Base-by-base conservation (phyloP, 1,284 basidiomycete genomes). In the Sparassis latifolia region DNA sequence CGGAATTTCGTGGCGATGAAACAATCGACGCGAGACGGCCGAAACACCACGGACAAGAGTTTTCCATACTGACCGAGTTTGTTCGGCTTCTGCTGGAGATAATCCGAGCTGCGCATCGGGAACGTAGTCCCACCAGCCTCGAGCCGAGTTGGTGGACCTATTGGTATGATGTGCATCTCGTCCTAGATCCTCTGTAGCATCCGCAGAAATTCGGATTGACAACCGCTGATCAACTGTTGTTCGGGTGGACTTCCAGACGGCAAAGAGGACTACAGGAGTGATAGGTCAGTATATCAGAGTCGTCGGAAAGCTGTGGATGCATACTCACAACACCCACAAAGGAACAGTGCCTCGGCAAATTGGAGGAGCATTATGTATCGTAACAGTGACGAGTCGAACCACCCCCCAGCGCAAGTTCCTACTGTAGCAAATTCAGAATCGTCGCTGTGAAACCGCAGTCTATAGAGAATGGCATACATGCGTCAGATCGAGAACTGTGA, bases 291-390 rank as follows among this genome's bases (percentile, higher is more conserved):
- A 31, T 46, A 9, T 31, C 5, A n/a, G 50, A 32, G 28, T 20
- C 20, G 20, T 20, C 20, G 20, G 20, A 20, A 20, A 20, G 20
- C 20, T 29, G n/a, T 40, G 49, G 32, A 30, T 38, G 30, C 44
- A n/a, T 38, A 72, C 81, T 61, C 57, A 84, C 82, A 84, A 61
- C 82, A 84, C 39, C 68, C 64, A 57, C 75, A 79, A 30, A 84
- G 73, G 57, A 84, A 82, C 9, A 77, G 60, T 0, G 80, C 76
- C 59, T 84, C 77, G 4, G 69, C 56, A 28, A 80, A 73, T 48
- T 37, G 35, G 7, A 37, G 35, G 7, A 37, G 7, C 20, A 20
- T 20, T 20, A 20, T 20, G 20, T 20, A 20, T 20, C 20, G 20
- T 20, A 20, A 20, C 1, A 20, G 20, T 20, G 20, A 20, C 20